phyloP scores from a whole-genome alignment of 2,329 filamentous ascomycete genomes.

The Ophiostoma perfectum region DNA sequence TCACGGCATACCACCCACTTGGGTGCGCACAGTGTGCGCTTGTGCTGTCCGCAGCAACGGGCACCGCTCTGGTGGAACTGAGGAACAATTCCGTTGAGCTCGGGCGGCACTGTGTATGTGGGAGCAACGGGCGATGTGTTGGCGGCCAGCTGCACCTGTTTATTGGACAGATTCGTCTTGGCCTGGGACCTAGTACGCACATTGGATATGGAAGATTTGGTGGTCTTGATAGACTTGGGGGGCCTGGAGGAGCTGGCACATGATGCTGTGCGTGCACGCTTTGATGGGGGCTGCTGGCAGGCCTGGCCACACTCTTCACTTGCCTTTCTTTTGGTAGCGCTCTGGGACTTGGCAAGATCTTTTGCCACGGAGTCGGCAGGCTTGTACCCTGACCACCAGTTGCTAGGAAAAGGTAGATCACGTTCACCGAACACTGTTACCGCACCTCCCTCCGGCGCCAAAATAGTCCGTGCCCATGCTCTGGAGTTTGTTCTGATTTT shows the following conservation, averaged over 20 bases:
- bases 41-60: constrained; percentile 14
- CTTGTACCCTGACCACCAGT: not conserved
- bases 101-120: not conserved
- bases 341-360: not conserved
- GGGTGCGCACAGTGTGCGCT: not conserved
- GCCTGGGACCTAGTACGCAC: not conserved
- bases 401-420: not conserved
- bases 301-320: not conserved
- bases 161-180: not conserved
- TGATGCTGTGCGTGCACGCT: not conserved
- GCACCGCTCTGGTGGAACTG: not conserved
- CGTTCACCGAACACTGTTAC: not conserved
- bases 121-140: not conserved
- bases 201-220: not conserved
- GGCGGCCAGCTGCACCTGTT: not conserved
- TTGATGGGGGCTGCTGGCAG: not conserved
- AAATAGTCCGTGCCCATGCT: not conserved
- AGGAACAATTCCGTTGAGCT: not conserved
- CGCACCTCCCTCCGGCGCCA: no score
- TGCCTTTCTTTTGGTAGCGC: not conserved
- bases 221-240: not conserved
- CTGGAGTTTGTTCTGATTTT: not conserved
- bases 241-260: not conserved
- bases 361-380: not conserved
- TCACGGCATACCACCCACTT: constrained; percentile 11